Evolutionary conservation across 192 early-diverging fungal genomes (phyloP).

Genomic region (Lunasporangiospora selenospora): DNA sequence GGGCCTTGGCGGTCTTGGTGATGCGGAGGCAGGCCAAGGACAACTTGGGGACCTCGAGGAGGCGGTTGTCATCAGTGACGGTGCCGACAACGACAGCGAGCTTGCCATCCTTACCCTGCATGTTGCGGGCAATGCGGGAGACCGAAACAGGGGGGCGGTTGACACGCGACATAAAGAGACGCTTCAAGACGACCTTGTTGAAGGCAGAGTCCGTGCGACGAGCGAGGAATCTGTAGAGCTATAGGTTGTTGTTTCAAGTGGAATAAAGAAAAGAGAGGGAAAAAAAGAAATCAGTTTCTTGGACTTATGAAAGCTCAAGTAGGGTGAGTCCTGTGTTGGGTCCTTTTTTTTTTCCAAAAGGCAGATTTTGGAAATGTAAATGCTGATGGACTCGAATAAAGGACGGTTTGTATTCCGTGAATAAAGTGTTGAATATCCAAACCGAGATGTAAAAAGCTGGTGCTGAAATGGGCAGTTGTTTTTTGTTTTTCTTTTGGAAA

Average conservation of each 20-base stretch:
- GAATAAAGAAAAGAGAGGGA: not conserved
- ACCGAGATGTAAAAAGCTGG: too few species aligned
- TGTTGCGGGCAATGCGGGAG: constrained; percentile 84
- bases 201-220: constrained; percentile 98
- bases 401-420: too few species aligned
- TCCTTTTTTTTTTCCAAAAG: too few species aligned
- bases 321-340: too few species aligned
- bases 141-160: constrained; percentile 96
- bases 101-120: constrained; percentile 74
- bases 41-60: constrained; percentile 91
- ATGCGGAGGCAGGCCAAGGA: constrained; percentile 95
- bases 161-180: constrained; percentile 98
- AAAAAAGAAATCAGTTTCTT: constrained; percentile 7
- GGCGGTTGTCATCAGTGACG: constrained; percentile 95
- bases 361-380: too few species aligned
- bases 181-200: constrained; percentile 99
- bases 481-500: too few species aligned
- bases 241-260: constrained; percentile 5
- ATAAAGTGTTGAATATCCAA: too few species aligned
- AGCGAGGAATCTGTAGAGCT: constrained; percentile 99
- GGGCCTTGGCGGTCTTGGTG: constrained; percentile 95
- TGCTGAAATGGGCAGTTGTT: too few species aligned
- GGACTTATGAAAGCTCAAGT: too few species aligned
- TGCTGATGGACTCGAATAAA: too few species aligned
- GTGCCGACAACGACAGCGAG: constrained; percentile 97